phyloP scores from a whole-genome alignment of 345 rosid genomes.

The Hibiscus mutabilis region DNA sequence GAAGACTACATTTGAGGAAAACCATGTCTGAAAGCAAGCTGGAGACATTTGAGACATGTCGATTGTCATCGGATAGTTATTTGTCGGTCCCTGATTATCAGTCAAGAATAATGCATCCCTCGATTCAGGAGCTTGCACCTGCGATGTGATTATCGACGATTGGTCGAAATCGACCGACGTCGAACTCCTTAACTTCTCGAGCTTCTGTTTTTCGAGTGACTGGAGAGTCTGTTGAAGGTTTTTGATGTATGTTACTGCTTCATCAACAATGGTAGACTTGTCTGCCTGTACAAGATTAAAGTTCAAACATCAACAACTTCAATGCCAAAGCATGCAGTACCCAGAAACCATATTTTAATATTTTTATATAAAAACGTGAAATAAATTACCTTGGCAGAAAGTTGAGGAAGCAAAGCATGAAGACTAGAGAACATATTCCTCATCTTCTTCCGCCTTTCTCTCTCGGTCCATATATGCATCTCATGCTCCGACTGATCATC shows the following conservation, averaged over 20 bases:
- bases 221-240: constrained; percentile 36
- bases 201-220: constrained; percentile 31
- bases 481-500: neutral
- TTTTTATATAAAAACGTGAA: no score
- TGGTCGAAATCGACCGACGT: constrained; percentile 13
- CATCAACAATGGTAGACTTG: constrained; percentile 51
- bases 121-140: constrained; percentile 5
- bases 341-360: neutral
- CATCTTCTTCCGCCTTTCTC: neutral
- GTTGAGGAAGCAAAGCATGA: neutral
- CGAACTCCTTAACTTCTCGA: constrained; percentile 17
- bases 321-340: no score
- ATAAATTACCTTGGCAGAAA: neutral
- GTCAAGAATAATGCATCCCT: constrained; percentile 26
- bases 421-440: neutral
- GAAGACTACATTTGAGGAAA: constrained; percentile 44
- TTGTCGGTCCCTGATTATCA: constrained; percentile 24
- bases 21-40: constrained; percentile 42
- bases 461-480: neutral
- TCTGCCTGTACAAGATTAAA: constrained; percentile 30
- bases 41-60: constrained; percentile 14
- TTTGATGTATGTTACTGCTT: constrained; percentile 42
- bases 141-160: constrained; percentile 13
- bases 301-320: neutral
- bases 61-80: constrained; percentile 2